Evolutionary conservation across 768 basidiomycete genomes (phyloP).

Genomic region (Podaxis carcinomalis): DNA sequence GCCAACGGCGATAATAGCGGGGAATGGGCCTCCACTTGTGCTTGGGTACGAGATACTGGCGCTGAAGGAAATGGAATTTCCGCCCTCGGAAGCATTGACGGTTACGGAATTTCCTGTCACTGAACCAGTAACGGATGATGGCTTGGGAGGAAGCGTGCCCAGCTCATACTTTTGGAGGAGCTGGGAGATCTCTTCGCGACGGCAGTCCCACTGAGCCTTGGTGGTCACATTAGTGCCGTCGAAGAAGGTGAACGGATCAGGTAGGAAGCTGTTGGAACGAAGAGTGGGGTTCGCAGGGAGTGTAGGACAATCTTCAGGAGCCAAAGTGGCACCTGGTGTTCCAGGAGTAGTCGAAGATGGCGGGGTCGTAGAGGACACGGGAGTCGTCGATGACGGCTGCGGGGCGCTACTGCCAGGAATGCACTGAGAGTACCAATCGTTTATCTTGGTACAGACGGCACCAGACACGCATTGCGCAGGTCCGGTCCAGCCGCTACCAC

Average conservation of each 20-base stretch:
- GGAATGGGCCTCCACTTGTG: constrained; percentile 40
- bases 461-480: constrained; percentile 30
- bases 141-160: constrained; percentile 45
- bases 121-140: constrained; percentile 39
- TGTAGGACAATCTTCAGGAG: constrained; percentile 22
- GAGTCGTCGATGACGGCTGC: constrained; percentile 11
- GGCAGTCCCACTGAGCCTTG: constrained; percentile 47
- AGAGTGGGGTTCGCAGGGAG: constrained; percentile 28
- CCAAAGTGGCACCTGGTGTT: constrained; percentile 7
- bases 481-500: constrained; percentile 33
- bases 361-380: constrained; percentile 15
- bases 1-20: constrained; percentile 49
- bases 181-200: constrained; percentile 42
- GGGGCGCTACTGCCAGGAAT: constrained; percentile 18
- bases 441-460: constrained; percentile 24
- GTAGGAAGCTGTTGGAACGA: constrained; percentile 37
- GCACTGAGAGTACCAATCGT: constrained; percentile 34
- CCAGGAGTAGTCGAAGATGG: constrained; percentile 17
- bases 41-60: constrained; percentile 42
- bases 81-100: constrained; percentile 42
- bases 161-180: constrained; percentile 51
- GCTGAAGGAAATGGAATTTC: constrained; percentile 45
- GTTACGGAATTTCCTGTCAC: constrained; percentile 41
- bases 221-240: constrained; percentile 39
- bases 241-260: constrained; percentile 51